Percentiles rank a stretch among this genome's conserved stretches.
These are phyloP conservation scores for Claviceps spartinae DNA, from an alignment of 2,329 filamentous ascomycete species.

Conservation along the genomic window DNA sequence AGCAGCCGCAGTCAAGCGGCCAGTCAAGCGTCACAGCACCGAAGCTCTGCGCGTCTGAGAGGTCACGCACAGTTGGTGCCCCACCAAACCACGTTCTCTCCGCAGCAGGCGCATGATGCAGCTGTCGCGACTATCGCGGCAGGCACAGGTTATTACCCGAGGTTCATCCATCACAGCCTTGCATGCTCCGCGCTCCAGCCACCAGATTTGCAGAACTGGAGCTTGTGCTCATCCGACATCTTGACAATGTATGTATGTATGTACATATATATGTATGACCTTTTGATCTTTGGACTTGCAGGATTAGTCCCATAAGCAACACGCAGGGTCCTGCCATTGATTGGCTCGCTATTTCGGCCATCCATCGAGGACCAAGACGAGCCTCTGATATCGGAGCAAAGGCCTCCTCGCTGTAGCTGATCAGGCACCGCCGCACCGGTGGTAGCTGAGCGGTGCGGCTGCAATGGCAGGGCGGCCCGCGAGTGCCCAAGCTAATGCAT, in stretches of 20 bases:
- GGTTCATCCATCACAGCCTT: not conserved
- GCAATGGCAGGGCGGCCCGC: conserved; percentile 2
- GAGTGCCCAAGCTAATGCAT: not conserved
- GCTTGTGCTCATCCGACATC: not conserved
- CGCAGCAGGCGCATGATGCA: not conserved
- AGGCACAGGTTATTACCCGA: not conserved
- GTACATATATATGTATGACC: too few species aligned
- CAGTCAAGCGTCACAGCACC: conserved; percentile 6
- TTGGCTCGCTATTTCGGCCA: too few species aligned
- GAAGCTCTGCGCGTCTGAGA: not conserved
- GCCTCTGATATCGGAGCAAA: not conserved
- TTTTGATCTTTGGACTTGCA: too few species aligned
- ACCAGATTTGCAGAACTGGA: not conserved
- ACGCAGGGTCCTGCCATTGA: too few species aligned
- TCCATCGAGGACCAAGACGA: too few species aligned
- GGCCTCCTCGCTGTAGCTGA: not conserved
- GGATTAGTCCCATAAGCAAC: too few species aligned
- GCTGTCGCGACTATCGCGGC: not conserved
- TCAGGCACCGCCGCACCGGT: not conserved
- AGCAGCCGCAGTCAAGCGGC: not conserved
- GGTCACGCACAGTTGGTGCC: not conserved
- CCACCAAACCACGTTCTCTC: not conserved
- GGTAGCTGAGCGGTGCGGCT: not conserved
- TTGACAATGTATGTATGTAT: not conserved
- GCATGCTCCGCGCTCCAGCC: not conserved